These are phyloP conservation scores for Phalaenopsis hybrid DNA, from an alignment of 116 monocot genomes.

Conservation along the genomic window DNA sequence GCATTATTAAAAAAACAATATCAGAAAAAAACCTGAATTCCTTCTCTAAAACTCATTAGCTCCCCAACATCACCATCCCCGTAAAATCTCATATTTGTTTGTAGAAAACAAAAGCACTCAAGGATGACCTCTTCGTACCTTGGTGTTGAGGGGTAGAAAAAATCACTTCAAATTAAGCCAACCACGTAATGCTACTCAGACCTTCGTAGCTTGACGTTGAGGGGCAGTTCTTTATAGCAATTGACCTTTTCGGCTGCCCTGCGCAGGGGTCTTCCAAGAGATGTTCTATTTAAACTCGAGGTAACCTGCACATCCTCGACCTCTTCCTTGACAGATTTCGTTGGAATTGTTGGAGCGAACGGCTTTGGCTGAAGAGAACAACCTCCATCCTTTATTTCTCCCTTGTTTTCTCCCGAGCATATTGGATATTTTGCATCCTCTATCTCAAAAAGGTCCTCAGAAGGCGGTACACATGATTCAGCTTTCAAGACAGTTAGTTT, in stretches of 20 bases:
- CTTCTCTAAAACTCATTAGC: conserved; percentile 1
- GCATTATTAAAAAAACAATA: not conserved
- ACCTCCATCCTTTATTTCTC: not conserved
- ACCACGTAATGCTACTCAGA: conserved; percentile 3
- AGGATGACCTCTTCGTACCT: not conserved
- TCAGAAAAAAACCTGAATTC: not conserved
- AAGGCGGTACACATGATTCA: not conserved
- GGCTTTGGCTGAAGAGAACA: not conserved
- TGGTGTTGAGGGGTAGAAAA: not conserved
- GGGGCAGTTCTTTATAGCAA: conserved; percentile 27
- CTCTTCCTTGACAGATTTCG: not conserved
- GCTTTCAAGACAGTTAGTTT: conserved; percentile 2
- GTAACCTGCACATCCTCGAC: not conserved
- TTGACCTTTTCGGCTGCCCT: conserved; percentile 23
- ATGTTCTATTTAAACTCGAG: conserved; percentile 11
- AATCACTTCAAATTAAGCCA: not conserved
- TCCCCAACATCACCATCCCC: not conserved
- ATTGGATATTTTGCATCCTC: conserved; percentile 13
- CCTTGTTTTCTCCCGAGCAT: not conserved
- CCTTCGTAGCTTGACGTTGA: conserved; percentile 30
- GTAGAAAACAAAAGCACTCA: not conserved
- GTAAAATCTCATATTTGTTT: not conserved
- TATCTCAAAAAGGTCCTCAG: conserved; percentile 15
- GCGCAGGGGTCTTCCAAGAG: conserved; percentile 30
- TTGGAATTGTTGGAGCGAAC: not conserved